Percentiles rank a stretch among this genome's conserved stretches.
Evolutionary conservation across 306 rosid genomes (phyloP).

Genomic region (Medicago truncatula): DNA sequence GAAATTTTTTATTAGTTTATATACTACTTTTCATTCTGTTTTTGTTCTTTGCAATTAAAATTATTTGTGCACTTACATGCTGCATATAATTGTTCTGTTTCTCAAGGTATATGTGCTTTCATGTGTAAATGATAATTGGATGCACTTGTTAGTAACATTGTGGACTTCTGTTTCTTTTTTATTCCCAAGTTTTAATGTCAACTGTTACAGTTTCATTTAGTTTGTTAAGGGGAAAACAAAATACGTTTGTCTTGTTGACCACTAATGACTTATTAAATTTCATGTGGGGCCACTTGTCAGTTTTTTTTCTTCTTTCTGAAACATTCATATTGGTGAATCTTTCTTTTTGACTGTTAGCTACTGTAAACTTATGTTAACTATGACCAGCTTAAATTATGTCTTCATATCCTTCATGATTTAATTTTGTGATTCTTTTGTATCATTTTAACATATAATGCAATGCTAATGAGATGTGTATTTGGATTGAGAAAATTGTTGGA

Average conservation of each 20-base stretch:
- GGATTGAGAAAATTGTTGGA: neutral
- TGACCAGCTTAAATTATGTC: neutral
- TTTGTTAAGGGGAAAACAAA: slow-evolving; percentile 17
- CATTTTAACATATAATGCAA: slow-evolving; percentile 4
- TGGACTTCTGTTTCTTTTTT: slow-evolving; percentile 13
- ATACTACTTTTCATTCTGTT: slow-evolving; percentile 6
- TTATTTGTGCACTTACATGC: neutral
- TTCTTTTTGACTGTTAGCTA: slow-evolving; percentile 22
- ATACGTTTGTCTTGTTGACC: slow-evolving; percentile 9
- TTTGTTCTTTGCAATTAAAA: slow-evolving; percentile 30
- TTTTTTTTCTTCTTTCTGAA: slow-evolving; percentile 18
- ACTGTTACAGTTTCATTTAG: slow-evolving; percentile 21
- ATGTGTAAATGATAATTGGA: neutral
- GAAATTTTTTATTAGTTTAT: neutral
- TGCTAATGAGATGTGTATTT: neutral
- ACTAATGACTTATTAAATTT: neutral
- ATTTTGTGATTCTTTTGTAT: slow-evolving; percentile 5
- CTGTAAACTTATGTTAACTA: neutral
- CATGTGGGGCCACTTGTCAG: slow-evolving; percentile 16
- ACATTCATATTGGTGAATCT: slow-evolving; percentile 3
- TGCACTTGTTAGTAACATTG: neutral
- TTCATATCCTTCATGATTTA: neutral
- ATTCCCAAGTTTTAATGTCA: neutral
- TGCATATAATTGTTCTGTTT: slow-evolving; percentile 17
- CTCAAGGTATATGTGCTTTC: slow-evolving; percentile 14